Conservation (phyloP, 129 eudicot species). For the Flaveria brownii region DNA sequence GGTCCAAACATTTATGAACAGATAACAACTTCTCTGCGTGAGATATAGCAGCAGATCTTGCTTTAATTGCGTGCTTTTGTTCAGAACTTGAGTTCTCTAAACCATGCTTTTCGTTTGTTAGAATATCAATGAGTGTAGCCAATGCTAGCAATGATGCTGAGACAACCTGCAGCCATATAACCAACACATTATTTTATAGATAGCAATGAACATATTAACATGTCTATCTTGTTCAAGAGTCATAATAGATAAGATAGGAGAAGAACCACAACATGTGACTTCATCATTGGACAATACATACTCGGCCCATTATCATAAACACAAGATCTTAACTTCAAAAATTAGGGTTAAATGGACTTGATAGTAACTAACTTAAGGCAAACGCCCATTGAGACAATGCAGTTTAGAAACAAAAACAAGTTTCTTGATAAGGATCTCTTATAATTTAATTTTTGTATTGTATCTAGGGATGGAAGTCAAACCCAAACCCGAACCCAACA, state of each 20-base stretch:
- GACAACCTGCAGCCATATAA: slow-evolving; percentile 61
- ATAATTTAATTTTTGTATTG: neutral
- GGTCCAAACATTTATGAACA: slow-evolving; percentile 64
- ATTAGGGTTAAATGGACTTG: neutral
- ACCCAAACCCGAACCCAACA: too few relatives aligned
- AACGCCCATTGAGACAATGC: neutral
- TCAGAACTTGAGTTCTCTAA: slow-evolving; percentile 43
- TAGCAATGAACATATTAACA: neutral
- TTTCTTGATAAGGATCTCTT: neutral
- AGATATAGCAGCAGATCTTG: slow-evolving; percentile 55
- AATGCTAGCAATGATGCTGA: slow-evolving; percentile 82
- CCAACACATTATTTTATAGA: neutral
- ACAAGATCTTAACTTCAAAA: neutral
- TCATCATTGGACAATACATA: neutral
- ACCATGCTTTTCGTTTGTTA: slow-evolving; percentile 46
- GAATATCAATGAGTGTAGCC: slow-evolving; percentile 73
- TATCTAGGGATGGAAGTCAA: too few relatives aligned
- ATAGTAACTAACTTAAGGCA: neutral
- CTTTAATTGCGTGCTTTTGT: slow-evolving; percentile 67
- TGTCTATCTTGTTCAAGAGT: slow-evolving; percentile 6
- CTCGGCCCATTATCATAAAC: neutral
- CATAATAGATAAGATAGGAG: neutral
- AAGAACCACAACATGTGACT: neutral
- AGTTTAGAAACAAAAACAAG: neutral
- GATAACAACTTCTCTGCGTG: slow-evolving; percentile 62